phyloP scores from a whole-genome alignment of 768 basidiomycete species.

The Pulveroboletus sp. region DNA sequence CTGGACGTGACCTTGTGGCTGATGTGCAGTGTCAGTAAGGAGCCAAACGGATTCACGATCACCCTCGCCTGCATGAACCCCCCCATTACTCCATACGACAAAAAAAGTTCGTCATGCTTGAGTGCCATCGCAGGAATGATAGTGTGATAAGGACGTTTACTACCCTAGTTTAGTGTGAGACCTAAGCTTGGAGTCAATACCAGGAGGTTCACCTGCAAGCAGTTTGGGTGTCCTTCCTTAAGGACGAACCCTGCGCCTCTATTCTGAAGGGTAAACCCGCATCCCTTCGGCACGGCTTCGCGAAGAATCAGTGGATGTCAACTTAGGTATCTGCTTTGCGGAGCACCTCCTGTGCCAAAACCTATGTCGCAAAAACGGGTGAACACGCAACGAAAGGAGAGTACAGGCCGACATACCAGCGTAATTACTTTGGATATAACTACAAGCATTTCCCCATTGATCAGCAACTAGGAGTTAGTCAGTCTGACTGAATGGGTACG shows the following conservation, averaged over 20 bases:
- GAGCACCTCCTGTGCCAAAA: conserved; percentile 81
- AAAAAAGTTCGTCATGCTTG: conserved; percentile 73
- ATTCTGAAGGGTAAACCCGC: conserved; percentile 96
- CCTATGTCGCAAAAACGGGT: conserved; percentile 37
- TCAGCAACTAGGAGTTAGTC: conserved; percentile 55
- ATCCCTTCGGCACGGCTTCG: conserved; percentile 83
- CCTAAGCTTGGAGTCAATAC: not conserved
- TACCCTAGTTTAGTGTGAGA: conserved; percentile 41
- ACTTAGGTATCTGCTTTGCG: not conserved
- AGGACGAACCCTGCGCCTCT: conserved; percentile 83
- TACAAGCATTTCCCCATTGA: conserved; percentile 87
- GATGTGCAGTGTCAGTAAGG: not conserved
- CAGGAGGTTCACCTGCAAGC: conserved; percentile 50
- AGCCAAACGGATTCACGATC: not conserved
- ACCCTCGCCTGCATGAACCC: conserved; percentile 73
- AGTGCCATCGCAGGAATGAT: conserved; percentile 90
- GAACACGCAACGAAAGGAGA: not conserved
- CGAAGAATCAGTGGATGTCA: conserved; percentile 3
- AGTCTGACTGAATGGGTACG: not conserved
- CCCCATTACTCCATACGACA: conserved; percentile 90
- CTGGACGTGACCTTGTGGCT: conserved; percentile 97
- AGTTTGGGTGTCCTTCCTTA: conserved; percentile 79
- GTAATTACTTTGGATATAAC: conserved; percentile 86
- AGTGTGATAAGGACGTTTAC: conserved; percentile 88
- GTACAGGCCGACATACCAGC: conserved; percentile 44